A percentile compares a stretch with the other conserved stretches of the same genome.
Evolutionary conservation across 2,329 filamentous ascomycete genomes (phyloP).

Genomic region (Fusarium lyarnte): DNA sequence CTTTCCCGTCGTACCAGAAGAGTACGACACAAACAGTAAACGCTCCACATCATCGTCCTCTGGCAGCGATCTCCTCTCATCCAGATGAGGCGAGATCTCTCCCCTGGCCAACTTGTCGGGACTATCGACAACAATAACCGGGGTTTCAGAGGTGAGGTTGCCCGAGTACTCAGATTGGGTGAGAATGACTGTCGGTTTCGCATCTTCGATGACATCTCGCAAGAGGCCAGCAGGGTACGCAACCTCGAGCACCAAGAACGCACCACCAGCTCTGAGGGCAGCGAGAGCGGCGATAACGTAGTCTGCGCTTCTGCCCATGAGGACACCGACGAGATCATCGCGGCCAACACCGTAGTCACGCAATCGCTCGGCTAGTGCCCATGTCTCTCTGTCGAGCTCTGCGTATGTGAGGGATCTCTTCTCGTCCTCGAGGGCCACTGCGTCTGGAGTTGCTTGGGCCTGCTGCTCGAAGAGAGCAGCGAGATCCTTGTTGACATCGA

Average conservation of each 20-base stretch:
- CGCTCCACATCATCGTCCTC: conserved; percentile 75
- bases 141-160: conserved; percentile 71
- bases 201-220: conserved; percentile 80
- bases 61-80: conserved; percentile 63
- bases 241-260: conserved; percentile 82
- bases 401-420: conserved; percentile 74
- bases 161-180: conserved; percentile 71
- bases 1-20: conserved; percentile 79
- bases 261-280: conserved; percentile 80
- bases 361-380: conserved; percentile 70
- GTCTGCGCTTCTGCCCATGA: conserved; percentile 78
- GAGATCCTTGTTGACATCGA: conserved; percentile 78
- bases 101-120: conserved; percentile 44
- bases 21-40: conserved; percentile 83
- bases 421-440: conserved; percentile 78
- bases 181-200: conserved; percentile 74
- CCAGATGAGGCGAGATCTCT: conserved; percentile 43
- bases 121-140: conserved; percentile 72
- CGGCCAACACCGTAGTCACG: conserved; percentile 74
- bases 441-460: conserved; percentile 73
- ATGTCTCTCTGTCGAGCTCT: conserved; percentile 75
- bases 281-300: conserved; percentile 84
- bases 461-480: conserved; percentile 76
- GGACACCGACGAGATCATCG: conserved; percentile 78
- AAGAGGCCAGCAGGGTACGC: conserved; percentile 80